Percentiles rank a stretch among this genome's conserved stretches.
Evolutionary conservation across 352 stramenopile species (phyloP).

Genomic region (Globisporangium uncinulatum): DNA sequence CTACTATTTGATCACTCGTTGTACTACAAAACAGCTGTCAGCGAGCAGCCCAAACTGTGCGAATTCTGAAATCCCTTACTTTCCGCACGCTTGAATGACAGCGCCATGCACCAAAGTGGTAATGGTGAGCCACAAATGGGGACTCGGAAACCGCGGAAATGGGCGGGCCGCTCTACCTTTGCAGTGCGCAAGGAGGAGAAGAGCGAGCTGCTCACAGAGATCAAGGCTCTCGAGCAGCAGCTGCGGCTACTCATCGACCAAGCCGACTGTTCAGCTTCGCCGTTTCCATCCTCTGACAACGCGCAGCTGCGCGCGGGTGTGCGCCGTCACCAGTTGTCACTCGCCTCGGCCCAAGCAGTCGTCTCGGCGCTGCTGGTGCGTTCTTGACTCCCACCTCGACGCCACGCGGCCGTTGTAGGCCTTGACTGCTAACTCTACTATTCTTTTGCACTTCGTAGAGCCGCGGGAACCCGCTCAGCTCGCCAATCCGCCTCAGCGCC

Average conservation of each 20-base stretch:
- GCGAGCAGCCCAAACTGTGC: no score
- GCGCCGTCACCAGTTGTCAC: slow-evolving; percentile 21
- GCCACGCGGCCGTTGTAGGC: no score
- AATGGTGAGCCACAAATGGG: background rate
- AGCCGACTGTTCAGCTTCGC: slow-evolving; percentile 3
- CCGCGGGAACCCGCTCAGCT: no score
- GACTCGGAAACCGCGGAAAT: background rate
- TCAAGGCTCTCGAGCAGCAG: slow-evolving; percentile 26
- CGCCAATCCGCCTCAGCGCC: no score
- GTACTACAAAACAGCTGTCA: no score
- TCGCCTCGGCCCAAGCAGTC: slow-evolving; percentile 25
- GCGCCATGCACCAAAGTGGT: background rate
- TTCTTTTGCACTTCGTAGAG: no score
- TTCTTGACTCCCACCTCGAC: background rate
- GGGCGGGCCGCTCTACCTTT: slow-evolving; percentile 6
- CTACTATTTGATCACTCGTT: no score
- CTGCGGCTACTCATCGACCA: slow-evolving; percentile 26
- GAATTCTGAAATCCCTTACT: no score
- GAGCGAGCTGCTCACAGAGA: slow-evolving; percentile 22
- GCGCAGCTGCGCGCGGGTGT: slow-evolving; percentile 10
- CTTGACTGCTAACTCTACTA: no score
- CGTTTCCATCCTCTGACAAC: slow-evolving; percentile 10
- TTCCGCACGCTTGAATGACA: background rate
- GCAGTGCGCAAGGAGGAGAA: slow-evolving; percentile 9
- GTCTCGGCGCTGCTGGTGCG: slow-evolving; percentile 23